Conservation (phyloP, 139 green algal species). For the Penium margaritaceum region DNA sequence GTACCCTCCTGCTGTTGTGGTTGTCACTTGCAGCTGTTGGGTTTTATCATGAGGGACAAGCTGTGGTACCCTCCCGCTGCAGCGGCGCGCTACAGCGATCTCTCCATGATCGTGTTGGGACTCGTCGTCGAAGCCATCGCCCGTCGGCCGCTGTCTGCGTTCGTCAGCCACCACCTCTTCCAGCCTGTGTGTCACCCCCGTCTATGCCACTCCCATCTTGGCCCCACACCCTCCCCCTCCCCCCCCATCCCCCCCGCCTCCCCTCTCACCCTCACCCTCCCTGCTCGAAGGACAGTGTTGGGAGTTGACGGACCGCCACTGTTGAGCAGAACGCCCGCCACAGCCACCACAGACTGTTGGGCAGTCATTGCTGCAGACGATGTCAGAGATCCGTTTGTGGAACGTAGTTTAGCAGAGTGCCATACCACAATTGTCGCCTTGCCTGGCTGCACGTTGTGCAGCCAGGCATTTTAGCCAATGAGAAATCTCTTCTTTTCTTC, state of each 20-base stretch:
- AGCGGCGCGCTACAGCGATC: slow-evolving; percentile 45
- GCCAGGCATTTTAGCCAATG: too few relatives aligned
- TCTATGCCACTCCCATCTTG: neutral
- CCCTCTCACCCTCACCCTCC: neutral
- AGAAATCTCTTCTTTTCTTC: neutral
- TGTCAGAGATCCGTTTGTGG: too few relatives aligned
- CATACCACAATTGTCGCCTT: too few relatives aligned
- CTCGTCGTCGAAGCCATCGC: slow-evolving; percentile 38
- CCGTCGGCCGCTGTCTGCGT: slow-evolving; percentile 19
- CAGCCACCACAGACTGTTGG: too few relatives aligned
- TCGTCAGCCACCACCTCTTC: slow-evolving; percentile 38
- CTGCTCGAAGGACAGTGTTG: too few relatives aligned
- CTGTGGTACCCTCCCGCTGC: slow-evolving; percentile 34
- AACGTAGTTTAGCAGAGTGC: too few relatives aligned
- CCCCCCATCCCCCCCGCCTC: too few relatives aligned
- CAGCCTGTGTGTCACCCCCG: slow-evolving; percentile 16
- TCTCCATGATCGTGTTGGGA: slow-evolving; percentile 52
- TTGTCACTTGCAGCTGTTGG: slow-evolving; percentile 26
- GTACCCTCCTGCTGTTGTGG: slow-evolving; percentile 37
- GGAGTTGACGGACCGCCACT: too few relatives aligned
- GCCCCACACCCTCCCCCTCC: too few relatives aligned
- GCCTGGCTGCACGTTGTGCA: too few relatives aligned
- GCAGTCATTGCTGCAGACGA: too few relatives aligned
- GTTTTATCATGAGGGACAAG: slow-evolving; percentile 45
- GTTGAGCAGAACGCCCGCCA: too few relatives aligned